A percentile compares a stretch with the other conserved stretches of the same genome.
These are phyloP conservation scores for Penicillium sp. DNA, from an alignment of 2,329 filamentous ascomycete genomes.

Conservation along the genomic window DNA sequence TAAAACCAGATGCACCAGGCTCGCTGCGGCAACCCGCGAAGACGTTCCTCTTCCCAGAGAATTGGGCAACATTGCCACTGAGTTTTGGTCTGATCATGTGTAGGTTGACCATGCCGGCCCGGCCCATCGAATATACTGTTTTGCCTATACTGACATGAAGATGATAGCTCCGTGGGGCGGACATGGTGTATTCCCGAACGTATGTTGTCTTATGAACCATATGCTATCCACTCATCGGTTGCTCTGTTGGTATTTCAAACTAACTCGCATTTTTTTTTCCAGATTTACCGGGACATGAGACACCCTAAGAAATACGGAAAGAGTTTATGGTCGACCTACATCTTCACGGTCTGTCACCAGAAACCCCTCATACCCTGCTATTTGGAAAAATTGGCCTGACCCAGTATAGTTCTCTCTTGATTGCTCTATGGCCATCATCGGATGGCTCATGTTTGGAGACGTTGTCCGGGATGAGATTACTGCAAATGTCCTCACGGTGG, in stretches of 20 bases:
- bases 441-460: constrained; percentile 92
- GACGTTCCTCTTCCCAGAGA: constrained; percentile 75
- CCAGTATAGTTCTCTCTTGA: constrained; percentile 65
- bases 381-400: constrained; percentile 8
- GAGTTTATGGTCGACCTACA: constrained; percentile 73
- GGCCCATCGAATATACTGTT: too few species aligned
- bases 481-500: constrained; percentile 71
- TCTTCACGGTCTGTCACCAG: constrained; percentile 60
- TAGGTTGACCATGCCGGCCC: constrained; percentile 19
- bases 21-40: constrained; percentile 73
- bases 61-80: constrained; percentile 81
- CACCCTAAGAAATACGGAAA: constrained; percentile 75
- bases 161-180: constrained; percentile 59
- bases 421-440: constrained; percentile 71
- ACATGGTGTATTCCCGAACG: constrained; percentile 72
- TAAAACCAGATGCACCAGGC: constrained; percentile 72
- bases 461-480: constrained; percentile 84
- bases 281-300: constrained; percentile 67
- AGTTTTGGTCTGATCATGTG: constrained; percentile 87
- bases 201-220: too few species aligned
- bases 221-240: too few species aligned
- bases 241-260: too few species aligned
- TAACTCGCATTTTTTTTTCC: too few species aligned
- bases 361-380: background rate
- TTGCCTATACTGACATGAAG: background rate